Evolutionary conservation across 768 basidiomycete species (phyloP), one percentile per base, ranked within the genome.

Genomic region (Lentinula detonsa): DNA sequence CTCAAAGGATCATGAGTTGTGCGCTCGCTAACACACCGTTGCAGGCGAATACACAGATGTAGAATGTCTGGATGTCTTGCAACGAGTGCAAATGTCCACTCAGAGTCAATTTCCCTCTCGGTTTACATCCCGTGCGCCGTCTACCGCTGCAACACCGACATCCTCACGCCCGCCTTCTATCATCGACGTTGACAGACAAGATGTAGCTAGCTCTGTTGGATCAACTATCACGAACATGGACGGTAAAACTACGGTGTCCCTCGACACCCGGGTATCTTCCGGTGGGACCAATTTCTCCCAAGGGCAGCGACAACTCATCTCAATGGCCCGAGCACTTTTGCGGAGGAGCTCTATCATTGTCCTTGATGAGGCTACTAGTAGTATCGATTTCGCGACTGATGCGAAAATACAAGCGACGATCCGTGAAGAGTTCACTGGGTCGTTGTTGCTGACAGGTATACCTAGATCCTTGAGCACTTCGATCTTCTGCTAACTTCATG

Each of bases 241-340:
- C 21, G 58, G 67, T 34, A 88, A 83, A 68, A 79, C 77, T 0
- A 75, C 76, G 0, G 75, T 95, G 33, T 79, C 84, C 0, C 78
- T 96, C 3, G 85, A 91, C 18, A 91, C 88, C 0, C 85, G 88
- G 62, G 88, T 96, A 8, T 91, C 91, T 0, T 80, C 91, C 0
- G 93, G 93, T 0, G 94, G 94, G 0, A 80, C 85, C 34, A 96
- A 97, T 75, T 95, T 97, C 72, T 95, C 91, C 1, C 91, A 94
- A 62, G 95, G 95, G 9, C 94, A 98, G 69, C 73, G 93, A 9
- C 95, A 98, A 67, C 75, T 93, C 15, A 89, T 94, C 57, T 88
- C 91, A 1, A 88, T 93, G 88, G 92, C 91, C 0, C 81, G 92
- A 5, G 91, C 92, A 0, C 75, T 93, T 21, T 76, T 93, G 34